Percentiles rank a stretch among this genome's conserved stretches.
These are phyloP conservation scores for Punctularia strigosozonata DNA, from an alignment of 768 basidiomycete species.

Conservation along the genomic window DNA sequence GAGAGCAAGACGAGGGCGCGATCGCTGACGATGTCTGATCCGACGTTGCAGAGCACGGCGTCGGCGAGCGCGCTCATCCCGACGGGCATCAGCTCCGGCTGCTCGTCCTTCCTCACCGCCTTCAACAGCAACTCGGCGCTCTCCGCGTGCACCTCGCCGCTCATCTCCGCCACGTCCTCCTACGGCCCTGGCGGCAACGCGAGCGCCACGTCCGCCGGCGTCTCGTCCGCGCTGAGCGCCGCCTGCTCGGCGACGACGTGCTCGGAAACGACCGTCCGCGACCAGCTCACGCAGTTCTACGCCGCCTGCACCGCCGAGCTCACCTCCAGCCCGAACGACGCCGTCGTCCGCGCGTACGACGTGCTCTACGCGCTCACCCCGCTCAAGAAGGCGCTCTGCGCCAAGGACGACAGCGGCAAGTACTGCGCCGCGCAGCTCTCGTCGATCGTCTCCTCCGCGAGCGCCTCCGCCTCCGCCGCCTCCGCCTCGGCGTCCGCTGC, in stretches of 20 bases:
- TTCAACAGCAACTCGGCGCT: slow-evolving; percentile 56
- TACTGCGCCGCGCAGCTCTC: too few species aligned
- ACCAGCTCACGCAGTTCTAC: slow-evolving; percentile 59
- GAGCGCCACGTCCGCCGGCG: slow-evolving; percentile 25
- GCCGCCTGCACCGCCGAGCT: slow-evolving; percentile 63
- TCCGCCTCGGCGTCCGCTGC: slow-evolving; percentile 12
- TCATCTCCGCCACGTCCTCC: slow-evolving; percentile 46
- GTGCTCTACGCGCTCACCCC: slow-evolving; percentile 63
- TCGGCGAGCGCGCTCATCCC: slow-evolving; percentile 51
- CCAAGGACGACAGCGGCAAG: slow-evolving; percentile 56
- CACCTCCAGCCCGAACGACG: slow-evolving; percentile 28
- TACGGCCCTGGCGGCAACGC: slow-evolving; percentile 37
- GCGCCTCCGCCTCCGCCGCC: slow-evolving; percentile 17
- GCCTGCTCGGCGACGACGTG: slow-evolving; percentile 49
- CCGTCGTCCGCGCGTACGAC: slow-evolving; percentile 66
- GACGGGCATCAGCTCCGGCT: slow-evolving; percentile 41
- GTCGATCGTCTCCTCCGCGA: slow-evolving; percentile 34
- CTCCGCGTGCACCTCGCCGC: slow-evolving; percentile 44
- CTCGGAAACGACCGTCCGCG: slow-evolving; percentile 43
- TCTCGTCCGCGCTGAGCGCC: slow-evolving; percentile 38
- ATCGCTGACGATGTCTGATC: slow-evolving; percentile 3
- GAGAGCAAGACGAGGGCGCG: slow-evolving; percentile 8
- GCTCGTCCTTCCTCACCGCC: slow-evolving; percentile 42
- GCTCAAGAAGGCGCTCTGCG: slow-evolving; percentile 55
- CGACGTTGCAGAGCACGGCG: slow-evolving; percentile 13